Evolutionary conservation across 305 asterid genomes (phyloP), one percentile per base, ranked within the genome.

Genomic region (Fraxinus xanthoxyloides): DNA sequence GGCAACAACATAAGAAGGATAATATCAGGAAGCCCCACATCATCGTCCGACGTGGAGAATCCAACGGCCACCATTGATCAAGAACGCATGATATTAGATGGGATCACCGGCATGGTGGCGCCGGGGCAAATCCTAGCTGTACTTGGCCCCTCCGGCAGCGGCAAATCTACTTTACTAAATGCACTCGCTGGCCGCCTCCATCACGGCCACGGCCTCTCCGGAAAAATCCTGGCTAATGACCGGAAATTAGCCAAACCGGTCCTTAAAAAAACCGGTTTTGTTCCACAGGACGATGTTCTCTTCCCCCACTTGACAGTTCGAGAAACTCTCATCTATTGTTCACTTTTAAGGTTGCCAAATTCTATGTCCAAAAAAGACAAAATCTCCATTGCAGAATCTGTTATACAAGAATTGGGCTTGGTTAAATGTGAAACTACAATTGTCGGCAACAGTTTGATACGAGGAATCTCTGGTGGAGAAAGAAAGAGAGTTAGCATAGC

Each of bases 111-210:
- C 28, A 83, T 87, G 88, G 98, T 92, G 61, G 84, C 83, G 43
- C 98, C 98, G 4, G 98, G 98, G 7, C 85, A 89, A 74, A 86
- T 92, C 81, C 85, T 95, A 4, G 97, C 98, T 80, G 81, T 95
- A 24, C 95, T 95, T 1, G 98, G 98, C 1, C 98, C 98, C 8
- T 95, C 98, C n/a, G 98, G 98, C 10, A 95, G 98, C 77, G 98
- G 98, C 1, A 95, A 95, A 79, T 95, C 98, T 24, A 95, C 98
- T 61, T 89, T 95, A 17, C 85, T 95, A 0, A 95, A 93, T 88
- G 91, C 97, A 10, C 87, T 95, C 2, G 92, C 93, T 31, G 96
- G 98, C 8, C 90, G 98, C 0, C 85, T 92, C 77, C 92, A 88
- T 79, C 90, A 87, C 48, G 88, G 90, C 7, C 86, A 84, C 75